Evolutionary conservation across 1,284 basidiomycete species (phyloP), one percentile per base, ranked within the genome.

Genomic region (Ganoderma multipileum): DNA sequence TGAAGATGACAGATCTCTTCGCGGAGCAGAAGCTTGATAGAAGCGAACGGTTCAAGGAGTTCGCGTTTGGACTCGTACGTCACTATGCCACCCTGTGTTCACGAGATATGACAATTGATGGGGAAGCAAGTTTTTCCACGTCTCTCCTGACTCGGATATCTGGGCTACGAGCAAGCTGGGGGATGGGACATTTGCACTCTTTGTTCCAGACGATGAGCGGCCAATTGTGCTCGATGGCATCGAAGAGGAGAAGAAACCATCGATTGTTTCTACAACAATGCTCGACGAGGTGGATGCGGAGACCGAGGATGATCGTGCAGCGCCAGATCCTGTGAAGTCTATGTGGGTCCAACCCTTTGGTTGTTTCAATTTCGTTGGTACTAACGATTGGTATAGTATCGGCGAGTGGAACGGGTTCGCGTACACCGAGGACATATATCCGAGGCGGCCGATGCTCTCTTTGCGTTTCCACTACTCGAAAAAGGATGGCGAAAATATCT

Each of bases 1-100:
- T 71, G n/a, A 14, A 57, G 38, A 16, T 0, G 11, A 44, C 23
- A 83, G 84, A 79, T 3, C 76, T 83, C 3, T 82, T 82, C 72
- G 47, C 69, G 26, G 73, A 79, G 28, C 77, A 81, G 36, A 77
- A 76, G 47, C 64, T 79, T 0, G 75, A 80, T 50, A 58, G 70
- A 0, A 64, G 54, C 23, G 66, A 67, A 6, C 75, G 78, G 36
- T 74, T 81, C 50, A 70, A 73, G 26, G 70, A 65, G 2, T 74
- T 75, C 42, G 73, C 76, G 2, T 72, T 70, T 64, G 77, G 79
- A 4, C 50, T 80, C 65, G 79, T 79, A 50, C 41, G 76, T 70
- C 7, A 23, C 2, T 8, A 9, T 20, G 2, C 2, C 3, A 9
- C 14, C 1, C 8, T 58, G 4, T 23, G 2, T 38, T 18, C 9